Percentiles rank a stretch among this genome's conserved stretches.
Evolutionary conservation across 73 alveolate species (phyloP).

Genomic region (Paramecium biaurelia): DNA sequence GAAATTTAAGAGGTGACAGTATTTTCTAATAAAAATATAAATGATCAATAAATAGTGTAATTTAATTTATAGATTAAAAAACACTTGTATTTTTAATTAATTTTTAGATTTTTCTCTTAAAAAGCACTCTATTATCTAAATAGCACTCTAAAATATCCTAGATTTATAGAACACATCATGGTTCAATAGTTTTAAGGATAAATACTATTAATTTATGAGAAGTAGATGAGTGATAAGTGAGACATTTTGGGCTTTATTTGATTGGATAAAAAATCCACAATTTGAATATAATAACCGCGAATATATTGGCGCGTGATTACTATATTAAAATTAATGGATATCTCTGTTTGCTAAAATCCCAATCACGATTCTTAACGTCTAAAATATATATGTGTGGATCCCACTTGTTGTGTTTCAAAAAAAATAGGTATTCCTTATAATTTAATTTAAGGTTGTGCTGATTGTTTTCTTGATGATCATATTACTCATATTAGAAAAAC

Average conservation of each 20-base stretch:
- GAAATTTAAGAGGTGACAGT: not conserved
- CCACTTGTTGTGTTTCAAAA: not conserved
- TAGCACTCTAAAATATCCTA: not conserved
- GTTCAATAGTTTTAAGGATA: not conserved
- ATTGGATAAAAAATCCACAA: not conserved
- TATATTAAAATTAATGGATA: constrained; percentile 16
- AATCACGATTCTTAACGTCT: not conserved
- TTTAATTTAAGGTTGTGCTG: constrained; percentile 12
- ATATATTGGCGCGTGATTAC: constrained; percentile 3
- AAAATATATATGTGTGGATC: constrained; percentile 27
- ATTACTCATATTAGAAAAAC: constrained; percentile 30
- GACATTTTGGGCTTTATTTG: not conserved
- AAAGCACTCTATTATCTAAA: not conserved
- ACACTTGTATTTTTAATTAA: not conserved
- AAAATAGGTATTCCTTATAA: not conserved
- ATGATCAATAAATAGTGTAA: not conserved
- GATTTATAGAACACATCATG: not conserved
- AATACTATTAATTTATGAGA: not conserved
- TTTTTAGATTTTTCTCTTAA: not conserved
- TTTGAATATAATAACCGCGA: constrained; percentile 21
- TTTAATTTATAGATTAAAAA: not conserved
- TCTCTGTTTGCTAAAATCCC: constrained; percentile 7
- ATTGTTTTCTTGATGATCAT: constrained; percentile 44
- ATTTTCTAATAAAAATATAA: not conserved
- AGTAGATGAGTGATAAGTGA: not conserved